Conservation (phyloP, 805 yeast genomes). For the Metschnikowia aberdeeniae region DNA sequence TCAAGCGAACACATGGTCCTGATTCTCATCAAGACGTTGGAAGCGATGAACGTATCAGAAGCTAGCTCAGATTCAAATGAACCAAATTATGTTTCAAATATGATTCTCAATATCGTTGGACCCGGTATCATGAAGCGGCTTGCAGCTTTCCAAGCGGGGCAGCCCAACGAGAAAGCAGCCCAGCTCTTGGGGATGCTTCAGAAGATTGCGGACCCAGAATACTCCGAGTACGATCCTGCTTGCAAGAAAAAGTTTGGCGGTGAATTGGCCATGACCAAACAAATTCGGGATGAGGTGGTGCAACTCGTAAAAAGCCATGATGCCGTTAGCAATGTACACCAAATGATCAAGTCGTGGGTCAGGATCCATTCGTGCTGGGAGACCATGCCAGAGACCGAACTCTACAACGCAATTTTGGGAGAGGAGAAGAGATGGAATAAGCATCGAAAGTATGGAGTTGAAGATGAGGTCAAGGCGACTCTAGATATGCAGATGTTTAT, state of each 20-base stretch:
- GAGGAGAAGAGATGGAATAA: constrained; percentile 6
- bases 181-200: constrained; percentile 6
- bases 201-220: constrained; percentile 8
- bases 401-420: constrained; percentile 2
- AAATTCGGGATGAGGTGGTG: constrained; percentile 6
- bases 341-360: constrained; percentile 9
- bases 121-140: constrained; percentile 9
- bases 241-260: background rate
- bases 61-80: constrained; percentile 6
- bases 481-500: constrained; percentile 12
- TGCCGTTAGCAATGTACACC: background rate
- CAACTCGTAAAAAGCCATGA: constrained; percentile 1
- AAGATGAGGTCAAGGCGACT: constrained; percentile 12
- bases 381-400: constrained; percentile 1
- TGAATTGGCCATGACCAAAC: background rate
- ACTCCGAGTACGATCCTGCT: constrained; percentile 2
- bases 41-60: constrained; percentile 10
- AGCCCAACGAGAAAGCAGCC: constrained; percentile 3
- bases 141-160: background rate
- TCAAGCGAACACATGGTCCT: constrained; percentile 11
- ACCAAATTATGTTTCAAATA: constrained; percentile 10
- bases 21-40: constrained; percentile 13
- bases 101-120: constrained; percentile 14
- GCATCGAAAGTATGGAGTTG: constrained; percentile 1
- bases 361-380: constrained; percentile 4